A percentile compares a stretch with the other conserved stretches of the same genome.
These are phyloP conservation scores for Linum usitatissimum DNA, from an alignment of 345 rosid genomes.

Conservation along the genomic window DNA sequence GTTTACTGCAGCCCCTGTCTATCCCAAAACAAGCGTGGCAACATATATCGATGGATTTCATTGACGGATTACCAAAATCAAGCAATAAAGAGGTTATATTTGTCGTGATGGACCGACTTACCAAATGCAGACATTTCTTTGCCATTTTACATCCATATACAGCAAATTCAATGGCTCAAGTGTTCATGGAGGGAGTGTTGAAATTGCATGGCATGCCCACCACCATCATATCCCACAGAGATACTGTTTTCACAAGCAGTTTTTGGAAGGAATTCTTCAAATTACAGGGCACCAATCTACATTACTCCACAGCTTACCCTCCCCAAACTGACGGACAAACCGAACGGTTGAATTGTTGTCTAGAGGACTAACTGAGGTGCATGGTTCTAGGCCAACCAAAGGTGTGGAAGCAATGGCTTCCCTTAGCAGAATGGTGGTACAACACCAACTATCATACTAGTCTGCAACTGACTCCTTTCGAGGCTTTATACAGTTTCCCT, in stretches of 20 bases:
- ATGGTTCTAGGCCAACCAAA: background rate
- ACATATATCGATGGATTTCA: background rate
- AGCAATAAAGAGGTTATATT: background rate
- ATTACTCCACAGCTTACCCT: background rate
- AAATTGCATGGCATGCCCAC: background rate
- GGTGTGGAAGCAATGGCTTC: background rate
- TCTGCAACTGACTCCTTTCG: background rate
- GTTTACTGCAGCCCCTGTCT: background rate
- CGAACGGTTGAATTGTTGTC: background rate
- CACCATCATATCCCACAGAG: background rate
- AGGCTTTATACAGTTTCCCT: background rate
- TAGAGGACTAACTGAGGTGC: too few relatives aligned
- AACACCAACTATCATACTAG: background rate
- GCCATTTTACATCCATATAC: constrained; percentile 1
- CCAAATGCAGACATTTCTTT: background rate
- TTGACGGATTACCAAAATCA: background rate
- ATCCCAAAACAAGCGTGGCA: background rate
- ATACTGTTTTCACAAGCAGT: background rate
- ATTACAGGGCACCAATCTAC: background rate
- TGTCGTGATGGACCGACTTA: background rate
- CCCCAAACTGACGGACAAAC: background rate
- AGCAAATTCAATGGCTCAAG: background rate
- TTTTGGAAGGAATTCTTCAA: background rate
- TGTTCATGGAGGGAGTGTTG: background rate
- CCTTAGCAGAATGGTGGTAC: background rate